Percentiles rank a stretch among this genome's conserved stretches.
phyloP scores from a whole-genome alignment of 495 filamentous ascomycete genomes.

The Staphylotrichum longicolle region DNA sequence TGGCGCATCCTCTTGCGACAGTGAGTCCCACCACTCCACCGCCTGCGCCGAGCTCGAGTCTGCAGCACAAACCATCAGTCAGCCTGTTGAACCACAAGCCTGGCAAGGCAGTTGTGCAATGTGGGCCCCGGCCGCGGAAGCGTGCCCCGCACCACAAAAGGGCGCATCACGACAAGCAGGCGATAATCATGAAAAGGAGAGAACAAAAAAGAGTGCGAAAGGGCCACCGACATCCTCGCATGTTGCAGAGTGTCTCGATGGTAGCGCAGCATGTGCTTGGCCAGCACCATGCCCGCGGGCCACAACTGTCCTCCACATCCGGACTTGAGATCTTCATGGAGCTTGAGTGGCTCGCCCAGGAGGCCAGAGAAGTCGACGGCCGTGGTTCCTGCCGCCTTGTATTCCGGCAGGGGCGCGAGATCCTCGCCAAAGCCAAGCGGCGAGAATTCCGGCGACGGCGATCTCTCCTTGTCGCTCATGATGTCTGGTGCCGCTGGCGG shows the following conservation, averaged over 20 bases:
- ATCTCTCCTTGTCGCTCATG: slow-evolving; percentile 20
- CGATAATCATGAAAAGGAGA: neutral
- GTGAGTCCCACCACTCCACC: slow-evolving; percentile 81
- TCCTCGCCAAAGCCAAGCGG: slow-evolving; percentile 60
- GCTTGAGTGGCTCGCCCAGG: slow-evolving; percentile 61
- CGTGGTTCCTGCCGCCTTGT: slow-evolving; percentile 63
- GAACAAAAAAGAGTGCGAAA: neutral
- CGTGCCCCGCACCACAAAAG: slow-evolving; percentile 4
- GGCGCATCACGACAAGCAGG: neutral
- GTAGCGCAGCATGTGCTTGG: slow-evolving; percentile 75
- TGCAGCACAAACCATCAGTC: slow-evolving; percentile 38
- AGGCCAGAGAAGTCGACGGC: slow-evolving; percentile 71
- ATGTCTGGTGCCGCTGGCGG: neutral
- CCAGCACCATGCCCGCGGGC: slow-evolving; percentile 88
- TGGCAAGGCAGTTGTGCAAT: neutral
- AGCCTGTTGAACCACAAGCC: neutral
- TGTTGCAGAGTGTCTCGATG: slow-evolving; percentile 58
- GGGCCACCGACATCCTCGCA: slow-evolving; percentile 67
- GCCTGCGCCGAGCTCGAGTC: slow-evolving; percentile 89
- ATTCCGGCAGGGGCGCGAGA: slow-evolving; percentile 62
- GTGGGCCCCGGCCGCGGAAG: too few relatives aligned
- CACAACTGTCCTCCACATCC: slow-evolving; percentile 92
- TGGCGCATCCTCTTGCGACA: slow-evolving; percentile 56
- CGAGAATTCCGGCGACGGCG: slow-evolving; percentile 43
- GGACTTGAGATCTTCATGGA: slow-evolving; percentile 79